phyloP scores from a whole-genome alignment of 176 grass and related monocot genomes.

The Musa beccarii region DNA sequence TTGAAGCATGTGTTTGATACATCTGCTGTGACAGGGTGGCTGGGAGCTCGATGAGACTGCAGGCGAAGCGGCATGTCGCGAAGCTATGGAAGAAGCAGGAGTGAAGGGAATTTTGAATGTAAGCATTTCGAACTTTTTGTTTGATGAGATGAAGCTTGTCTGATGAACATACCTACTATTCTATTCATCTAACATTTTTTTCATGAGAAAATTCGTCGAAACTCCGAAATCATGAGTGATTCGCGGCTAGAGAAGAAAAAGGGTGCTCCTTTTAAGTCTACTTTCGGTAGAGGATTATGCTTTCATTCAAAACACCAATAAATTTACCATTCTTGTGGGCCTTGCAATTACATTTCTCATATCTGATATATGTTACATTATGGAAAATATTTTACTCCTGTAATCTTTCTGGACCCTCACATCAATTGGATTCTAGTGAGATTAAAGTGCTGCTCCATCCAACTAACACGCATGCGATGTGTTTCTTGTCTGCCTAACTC shows the following conservation, averaged over 20 bases:
- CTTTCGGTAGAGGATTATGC: not conserved
- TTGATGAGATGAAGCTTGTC: not conserved
- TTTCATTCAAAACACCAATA: not conserved
- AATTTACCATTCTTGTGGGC: not conserved
- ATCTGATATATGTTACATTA: not conserved
- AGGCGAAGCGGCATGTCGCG: slow-evolving; percentile 58
- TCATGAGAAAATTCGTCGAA: too few relatives aligned
- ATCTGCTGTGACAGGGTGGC: slow-evolving; percentile 33
- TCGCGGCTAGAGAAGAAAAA: too few relatives aligned
- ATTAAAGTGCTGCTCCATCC: not conserved
- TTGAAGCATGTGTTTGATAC: not conserved
- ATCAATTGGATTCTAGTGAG: not conserved
- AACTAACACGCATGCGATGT: slow-evolving; percentile 61
- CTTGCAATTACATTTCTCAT: not conserved
- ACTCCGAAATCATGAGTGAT: too few relatives aligned
- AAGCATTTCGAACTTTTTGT: slow-evolving; percentile 1
- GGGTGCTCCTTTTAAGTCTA: too few relatives aligned
- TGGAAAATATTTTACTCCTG: not conserved
- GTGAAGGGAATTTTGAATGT: slow-evolving; percentile 66
- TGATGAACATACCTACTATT: not conserved
- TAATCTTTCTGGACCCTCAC: not conserved
- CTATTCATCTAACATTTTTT: not conserved
- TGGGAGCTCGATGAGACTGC: slow-evolving; percentile 89
- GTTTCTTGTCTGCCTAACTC: slow-evolving; percentile 39
- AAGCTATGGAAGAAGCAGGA: slow-evolving; percentile 85